phyloP scores from a whole-genome alignment of 805 yeast genomes.

The Kluyveromyces wickerhamii region DNA sequence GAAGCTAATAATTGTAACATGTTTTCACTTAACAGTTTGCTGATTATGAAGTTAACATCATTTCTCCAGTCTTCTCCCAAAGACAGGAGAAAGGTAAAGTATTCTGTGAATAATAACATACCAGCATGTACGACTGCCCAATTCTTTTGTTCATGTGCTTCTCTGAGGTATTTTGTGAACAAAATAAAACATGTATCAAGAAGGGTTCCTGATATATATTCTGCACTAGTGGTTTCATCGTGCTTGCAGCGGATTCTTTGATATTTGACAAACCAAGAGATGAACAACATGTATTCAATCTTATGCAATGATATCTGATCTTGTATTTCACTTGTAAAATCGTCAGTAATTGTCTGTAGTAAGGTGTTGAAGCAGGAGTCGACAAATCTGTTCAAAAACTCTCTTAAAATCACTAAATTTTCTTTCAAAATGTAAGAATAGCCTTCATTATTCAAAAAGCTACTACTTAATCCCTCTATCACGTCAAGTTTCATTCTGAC shows the following conservation, averaged over 20 bases:
- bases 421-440: constrained; percentile 27
- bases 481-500: constrained; percentile 21
- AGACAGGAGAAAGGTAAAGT: constrained; percentile 39
- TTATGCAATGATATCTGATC: constrained; percentile 26
- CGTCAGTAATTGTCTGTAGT: constrained; percentile 43
- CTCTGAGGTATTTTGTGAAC: constrained; percentile 34
- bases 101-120: constrained; percentile 56
- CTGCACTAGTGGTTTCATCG: constrained; percentile 24
- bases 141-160: constrained; percentile 35
- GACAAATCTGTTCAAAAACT: constrained; percentile 50
- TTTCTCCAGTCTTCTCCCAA: constrained; percentile 35
- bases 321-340: constrained; percentile 35
- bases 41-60: constrained; percentile 48
- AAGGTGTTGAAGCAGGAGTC: constrained; percentile 72
- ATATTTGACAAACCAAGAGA: constrained; percentile 70
- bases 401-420: constrained; percentile 28
- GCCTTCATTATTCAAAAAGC: constrained; percentile 18
- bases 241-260: constrained; percentile 38
- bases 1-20: constrained; percentile 44
- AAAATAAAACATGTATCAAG: constrained; percentile 54
- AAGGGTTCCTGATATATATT: constrained; percentile 46
- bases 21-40: constrained; percentile 65
- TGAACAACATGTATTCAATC: constrained; percentile 47
- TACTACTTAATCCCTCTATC: constrained; percentile 27
- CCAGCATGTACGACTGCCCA: constrained; percentile 64